Percentiles rank a stretch among this genome's conserved stretches.
These are phyloP conservation scores for Penicillium cosmopolitanum DNA, from an alignment of 495 filamentous ascomycete species.

Conservation along the genomic window DNA sequence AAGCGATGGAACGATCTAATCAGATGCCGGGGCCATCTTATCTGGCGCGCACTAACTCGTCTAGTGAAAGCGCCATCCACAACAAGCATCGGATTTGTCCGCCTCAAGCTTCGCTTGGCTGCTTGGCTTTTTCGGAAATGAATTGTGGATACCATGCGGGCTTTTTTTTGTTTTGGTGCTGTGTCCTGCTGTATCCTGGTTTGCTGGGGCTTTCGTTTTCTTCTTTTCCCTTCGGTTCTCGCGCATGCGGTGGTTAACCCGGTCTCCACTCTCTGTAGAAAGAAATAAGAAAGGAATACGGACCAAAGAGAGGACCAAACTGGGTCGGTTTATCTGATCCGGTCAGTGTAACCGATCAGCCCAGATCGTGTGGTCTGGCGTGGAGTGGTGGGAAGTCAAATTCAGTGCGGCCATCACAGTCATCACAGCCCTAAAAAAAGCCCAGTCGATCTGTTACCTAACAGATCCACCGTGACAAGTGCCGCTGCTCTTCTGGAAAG, in stretches of 20 bases:
- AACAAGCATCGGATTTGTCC: slow-evolving; percentile 4
- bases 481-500: neutral
- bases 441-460: neutral
- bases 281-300: neutral
- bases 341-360: neutral
- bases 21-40: slow-evolving; percentile 15
- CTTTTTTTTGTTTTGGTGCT: neutral
- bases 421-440: neutral
- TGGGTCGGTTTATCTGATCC: slow-evolving; percentile 7
- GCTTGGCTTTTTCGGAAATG: slow-evolving; percentile 15
- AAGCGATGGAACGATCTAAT: slow-evolving; percentile 17
- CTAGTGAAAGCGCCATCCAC: slow-evolving; percentile 1
- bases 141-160: slow-evolving; percentile 11
- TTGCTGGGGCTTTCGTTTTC: neutral
- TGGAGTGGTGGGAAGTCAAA: neutral
- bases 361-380: neutral
- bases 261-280: neutral
- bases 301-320: neutral
- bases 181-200: neutral
- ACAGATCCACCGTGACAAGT: neutral
- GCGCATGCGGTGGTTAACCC: slow-evolving; percentile 1
- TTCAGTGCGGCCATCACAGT: too few species aligned
- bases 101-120: slow-evolving; percentile 17
- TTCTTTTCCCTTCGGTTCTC: neutral
- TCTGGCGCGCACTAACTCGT: slow-evolving; percentile 2